Conservation (phyloP, 345 rosid genomes). For the Pistacia integerrima region DNA sequence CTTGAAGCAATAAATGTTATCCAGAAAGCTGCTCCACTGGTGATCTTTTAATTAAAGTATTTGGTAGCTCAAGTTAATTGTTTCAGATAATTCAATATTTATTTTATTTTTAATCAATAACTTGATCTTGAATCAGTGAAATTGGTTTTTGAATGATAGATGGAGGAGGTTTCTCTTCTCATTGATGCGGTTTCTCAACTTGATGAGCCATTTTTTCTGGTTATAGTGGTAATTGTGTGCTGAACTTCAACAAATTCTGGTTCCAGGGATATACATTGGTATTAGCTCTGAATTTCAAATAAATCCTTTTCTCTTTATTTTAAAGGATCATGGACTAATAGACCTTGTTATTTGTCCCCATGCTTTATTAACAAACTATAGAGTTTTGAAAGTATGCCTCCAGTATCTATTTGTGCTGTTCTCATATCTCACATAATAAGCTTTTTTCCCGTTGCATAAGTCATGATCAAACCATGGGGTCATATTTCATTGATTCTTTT, state of each 20-base stretch:
- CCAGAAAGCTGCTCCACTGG: conserved; percentile 92
- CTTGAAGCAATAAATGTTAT: conserved; percentile 61
- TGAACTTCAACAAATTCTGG: conserved; percentile 97
- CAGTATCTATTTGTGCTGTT: neutral
- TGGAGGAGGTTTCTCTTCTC: conserved; percentile 96
- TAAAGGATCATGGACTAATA: conserved; percentile 31
- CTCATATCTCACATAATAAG: neutral
- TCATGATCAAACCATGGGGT: conserved; percentile 10
- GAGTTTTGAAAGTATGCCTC: conserved; percentile 10
- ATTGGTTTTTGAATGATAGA: conserved; percentile 52
- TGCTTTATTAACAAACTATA: conserved; percentile 18
- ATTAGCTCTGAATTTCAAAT: conserved; percentile 83
- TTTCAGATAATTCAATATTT: conserved; percentile 30
- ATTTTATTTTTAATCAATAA: conserved; percentile 19
- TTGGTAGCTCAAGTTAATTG: conserved; percentile 51
- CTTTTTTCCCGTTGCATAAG: neutral
- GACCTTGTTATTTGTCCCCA: conserved; percentile 7
- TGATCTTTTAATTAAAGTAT: conserved; percentile 56
- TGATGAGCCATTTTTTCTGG: conserved; percentile 96
- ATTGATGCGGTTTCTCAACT: conserved; percentile 83
- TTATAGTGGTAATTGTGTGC: conserved; percentile 99
- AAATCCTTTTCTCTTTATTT: conserved; percentile 35
- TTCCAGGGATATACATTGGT: conserved; percentile 91
- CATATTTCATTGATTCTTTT: neutral
- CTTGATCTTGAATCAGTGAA: conserved; percentile 38